Evolutionary conservation across 768 basidiomycete genomes (phyloP).

Genomic region (Boletus sp.): DNA sequence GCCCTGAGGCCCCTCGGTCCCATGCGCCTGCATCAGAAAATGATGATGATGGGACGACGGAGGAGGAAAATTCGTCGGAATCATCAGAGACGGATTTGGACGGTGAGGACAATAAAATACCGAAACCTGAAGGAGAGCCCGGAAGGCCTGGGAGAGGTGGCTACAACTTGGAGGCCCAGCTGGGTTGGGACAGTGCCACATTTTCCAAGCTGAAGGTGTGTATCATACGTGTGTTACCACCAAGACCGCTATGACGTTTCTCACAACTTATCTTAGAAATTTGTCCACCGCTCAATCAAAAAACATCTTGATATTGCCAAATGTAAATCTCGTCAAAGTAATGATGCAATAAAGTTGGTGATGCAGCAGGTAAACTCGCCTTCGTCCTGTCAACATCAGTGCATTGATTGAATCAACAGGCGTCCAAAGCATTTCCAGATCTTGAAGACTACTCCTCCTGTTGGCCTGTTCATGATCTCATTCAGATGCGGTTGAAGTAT

Average conservation of each 20-base stretch:
- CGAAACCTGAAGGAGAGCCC: constrained; percentile 3
- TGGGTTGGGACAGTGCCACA: not conserved
- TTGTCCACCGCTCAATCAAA: constrained; percentile 1
- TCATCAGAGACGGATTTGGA: no score
- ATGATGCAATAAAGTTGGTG: not conserved
- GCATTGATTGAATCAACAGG: not conserved
- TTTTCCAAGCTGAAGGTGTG: constrained; percentile 2
- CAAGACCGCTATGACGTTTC: not conserved
- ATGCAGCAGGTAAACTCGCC: not conserved
- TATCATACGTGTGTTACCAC: no score
- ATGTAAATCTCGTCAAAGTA: not conserved
- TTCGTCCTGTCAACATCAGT: not conserved
- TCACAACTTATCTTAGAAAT: not conserved
- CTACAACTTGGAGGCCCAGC: constrained; percentile 4
- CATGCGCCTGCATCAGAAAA: no score
- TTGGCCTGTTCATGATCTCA: not conserved
- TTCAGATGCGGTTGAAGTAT: not conserved
- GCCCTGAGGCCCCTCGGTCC: no score
- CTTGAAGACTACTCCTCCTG: not conserved
- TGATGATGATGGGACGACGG: not conserved
- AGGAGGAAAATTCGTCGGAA: not conserved
- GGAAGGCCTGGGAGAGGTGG: constrained; percentile 7
- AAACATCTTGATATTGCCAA: not conserved
- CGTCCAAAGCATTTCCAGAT: not conserved
- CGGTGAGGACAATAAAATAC: no score